A percentile compares a stretch with the other conserved stretches of the same genome.
phyloP scores from a whole-genome alignment of 2,329 filamentous ascomycete genomes.

The Cladosporium oxysporum region DNA sequence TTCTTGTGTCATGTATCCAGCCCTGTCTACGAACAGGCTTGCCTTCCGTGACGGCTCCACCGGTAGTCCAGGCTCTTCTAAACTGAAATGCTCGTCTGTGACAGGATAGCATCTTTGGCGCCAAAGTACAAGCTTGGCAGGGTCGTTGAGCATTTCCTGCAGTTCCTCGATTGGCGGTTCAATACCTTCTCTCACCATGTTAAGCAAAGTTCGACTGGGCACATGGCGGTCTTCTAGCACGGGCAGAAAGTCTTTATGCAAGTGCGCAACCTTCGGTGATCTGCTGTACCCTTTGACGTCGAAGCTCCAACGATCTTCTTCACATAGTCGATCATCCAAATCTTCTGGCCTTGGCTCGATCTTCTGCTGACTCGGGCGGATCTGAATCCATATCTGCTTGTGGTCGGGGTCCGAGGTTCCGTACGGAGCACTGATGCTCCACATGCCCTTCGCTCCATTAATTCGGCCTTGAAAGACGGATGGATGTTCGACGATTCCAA shows the following conservation, averaged over 20 bases:
- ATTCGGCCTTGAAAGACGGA: constrained; percentile 70
- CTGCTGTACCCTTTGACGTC: constrained; percentile 58
- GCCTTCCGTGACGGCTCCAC: background rate
- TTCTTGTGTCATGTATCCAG: background rate
- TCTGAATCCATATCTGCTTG: constrained; percentile 62
- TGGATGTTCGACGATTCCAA: constrained; percentile 59
- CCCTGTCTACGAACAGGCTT: background rate
- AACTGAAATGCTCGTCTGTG: background rate
- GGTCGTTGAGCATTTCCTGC: constrained; percentile 53
- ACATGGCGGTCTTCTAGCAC: constrained; percentile 64
- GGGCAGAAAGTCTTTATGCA: constrained; percentile 52
- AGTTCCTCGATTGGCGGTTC: constrained; percentile 49
- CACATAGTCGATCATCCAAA: background rate
- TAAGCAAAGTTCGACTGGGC: constrained; percentile 47
- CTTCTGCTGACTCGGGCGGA: constrained; percentile 67
- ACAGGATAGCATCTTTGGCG: background rate
- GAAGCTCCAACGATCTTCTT: constrained; percentile 37
- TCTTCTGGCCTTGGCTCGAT: constrained; percentile 47
- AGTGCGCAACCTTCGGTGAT: constrained; percentile 23
- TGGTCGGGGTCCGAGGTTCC: constrained; percentile 47
- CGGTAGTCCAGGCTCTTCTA: background rate
- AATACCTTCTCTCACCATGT: constrained; percentile 54
- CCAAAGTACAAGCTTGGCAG: constrained; percentile 45
- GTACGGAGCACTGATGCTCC: constrained; percentile 60
- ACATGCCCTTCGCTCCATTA: constrained; percentile 73